These are phyloP conservation scores for Botrytis aclada DNA, from an alignment of 2,329 filamentous ascomycete species.

Conservation along the genomic window DNA sequence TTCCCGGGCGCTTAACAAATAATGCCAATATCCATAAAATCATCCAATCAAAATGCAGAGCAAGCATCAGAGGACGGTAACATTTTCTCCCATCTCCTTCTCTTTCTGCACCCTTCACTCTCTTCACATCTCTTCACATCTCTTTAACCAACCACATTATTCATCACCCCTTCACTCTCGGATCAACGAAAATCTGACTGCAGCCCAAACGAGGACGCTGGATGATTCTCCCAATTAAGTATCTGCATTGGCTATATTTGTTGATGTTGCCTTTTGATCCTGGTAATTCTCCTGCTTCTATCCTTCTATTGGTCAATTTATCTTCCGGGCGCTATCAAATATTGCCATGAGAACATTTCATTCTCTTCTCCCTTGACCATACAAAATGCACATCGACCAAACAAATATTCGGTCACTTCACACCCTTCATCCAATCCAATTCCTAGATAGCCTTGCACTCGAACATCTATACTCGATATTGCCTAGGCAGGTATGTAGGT, in stretches of 20 bases:
- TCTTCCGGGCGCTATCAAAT: slow-evolving; percentile 9
- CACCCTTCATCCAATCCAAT: neutral
- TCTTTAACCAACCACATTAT: slow-evolving; percentile 4
- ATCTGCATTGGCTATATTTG: neutral
- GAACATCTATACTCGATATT: neutral
- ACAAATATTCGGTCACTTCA: slow-evolving; percentile 5
- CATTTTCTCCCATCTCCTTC: neutral
- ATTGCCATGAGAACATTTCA: neutral
- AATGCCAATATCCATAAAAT: neutral
- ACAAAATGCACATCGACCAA: neutral
- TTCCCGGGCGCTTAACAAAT: slow-evolving; percentile 4
- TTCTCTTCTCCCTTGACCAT: neutral
- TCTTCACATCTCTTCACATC: neutral
- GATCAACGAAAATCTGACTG: neutral
- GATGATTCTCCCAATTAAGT: neutral
- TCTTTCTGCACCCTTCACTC: neutral
- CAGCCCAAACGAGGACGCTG: neutral
- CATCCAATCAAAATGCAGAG: slow-evolving; percentile 2
- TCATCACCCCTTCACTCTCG: neutral
- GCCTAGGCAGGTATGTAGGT: neutral
- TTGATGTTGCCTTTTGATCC: neutral
- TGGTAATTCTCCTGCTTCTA: too few relatives aligned
- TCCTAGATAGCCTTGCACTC: neutral
- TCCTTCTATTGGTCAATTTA: slow-evolving; percentile 7
- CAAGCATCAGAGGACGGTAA: too few relatives aligned